Evolutionary conservation across 768 basidiomycete genomes (phyloP), one percentile per base, ranked within the genome.

Genomic region (Amanita jacksonii): DNA sequence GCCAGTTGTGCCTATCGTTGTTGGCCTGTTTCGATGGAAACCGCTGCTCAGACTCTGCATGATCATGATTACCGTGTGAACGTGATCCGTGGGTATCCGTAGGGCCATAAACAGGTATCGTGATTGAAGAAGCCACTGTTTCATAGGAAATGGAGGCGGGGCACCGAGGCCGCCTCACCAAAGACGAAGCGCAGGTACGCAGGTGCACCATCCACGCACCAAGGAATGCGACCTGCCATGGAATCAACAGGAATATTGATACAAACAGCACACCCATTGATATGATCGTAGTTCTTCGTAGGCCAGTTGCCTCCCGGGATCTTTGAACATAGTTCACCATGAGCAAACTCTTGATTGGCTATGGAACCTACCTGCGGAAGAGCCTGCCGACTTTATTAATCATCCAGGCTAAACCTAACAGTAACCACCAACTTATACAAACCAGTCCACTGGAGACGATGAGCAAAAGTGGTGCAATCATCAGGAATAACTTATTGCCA

Each of bases 201-300:
- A 88, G 63, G 48, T 90, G 88, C 40, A 85, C 76, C n/a, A 81
- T 48, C 79, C 87, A 88, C 51, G 80, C 80, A 15, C 86, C 81
- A 18, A 94, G 70, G 61, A 85, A 92, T 4, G 85, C 90, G 8
- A 93, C 85, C 61, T 96, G 92, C 78, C 88, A 90, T 0, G 92
- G 92, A n/a, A 93, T 68, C 41, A 91, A 63, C 30, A 86, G 50
- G 47, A 82, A 73, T 30, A 92, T 79, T n/a, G 81, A 62, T 12
- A 73, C 50, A 40, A 81, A 69, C 25, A 92, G 71, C 15, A 82
- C 38, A 5, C 57, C 50, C 58, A 89, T 73, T 5, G 84, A 83
- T 5, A 79, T 32, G 19, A 81, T 22, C 3, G 74, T 76, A 53
- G 68, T 67, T 48, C 69, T 64, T 24, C 65, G 67, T 60, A 4